Evolutionary conservation across 345 rosid species (phyloP).

Genomic region (Aurinia saxatilis): DNA sequence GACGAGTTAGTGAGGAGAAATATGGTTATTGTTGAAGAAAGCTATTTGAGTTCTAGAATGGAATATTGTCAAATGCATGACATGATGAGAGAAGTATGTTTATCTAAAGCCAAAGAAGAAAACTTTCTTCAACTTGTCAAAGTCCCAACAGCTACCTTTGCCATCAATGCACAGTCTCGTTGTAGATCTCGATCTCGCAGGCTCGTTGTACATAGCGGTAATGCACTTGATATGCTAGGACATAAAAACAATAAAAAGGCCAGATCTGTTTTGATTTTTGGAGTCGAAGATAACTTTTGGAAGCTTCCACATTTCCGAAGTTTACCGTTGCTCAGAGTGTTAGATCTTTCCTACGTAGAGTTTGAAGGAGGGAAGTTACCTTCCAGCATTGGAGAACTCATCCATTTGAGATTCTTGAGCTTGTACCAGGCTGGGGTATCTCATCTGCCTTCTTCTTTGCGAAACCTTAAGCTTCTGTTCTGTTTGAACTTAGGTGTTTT

Average conservation of each 20-base stretch:
- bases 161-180: slow-evolving; percentile 4
- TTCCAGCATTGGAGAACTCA: slow-evolving; percentile 30
- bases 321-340: slow-evolving; percentile 23
- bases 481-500: slow-evolving; percentile 15
- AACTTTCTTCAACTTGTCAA: slow-evolving; percentile 5
- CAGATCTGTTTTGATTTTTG: slow-evolving; percentile 4
- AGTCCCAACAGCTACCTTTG: not conserved
- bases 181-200: not conserved
- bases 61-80: slow-evolving; percentile 16
- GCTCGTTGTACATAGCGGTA: not conserved
- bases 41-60: not conserved
- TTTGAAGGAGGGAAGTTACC: slow-evolving; percentile 20
- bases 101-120: slow-evolving; percentile 23
- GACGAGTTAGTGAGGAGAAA: slow-evolving; percentile 23
- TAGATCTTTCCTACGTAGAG: not conserved
- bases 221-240: not conserved
- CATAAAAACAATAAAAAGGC: not conserved
- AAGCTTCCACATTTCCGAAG: not conserved
- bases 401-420: slow-evolving; percentile 32
- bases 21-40: slow-evolving; percentile 28
- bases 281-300: not conserved
- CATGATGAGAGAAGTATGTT: slow-evolving; percentile 22
- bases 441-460: slow-evolving; percentile 14
- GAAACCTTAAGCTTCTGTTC: slow-evolving; percentile 8
- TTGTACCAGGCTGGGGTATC: not conserved